Evolutionary conservation across 2,329 filamentous ascomycete genomes (phyloP).

Genomic region (Alternaria atra): DNA sequence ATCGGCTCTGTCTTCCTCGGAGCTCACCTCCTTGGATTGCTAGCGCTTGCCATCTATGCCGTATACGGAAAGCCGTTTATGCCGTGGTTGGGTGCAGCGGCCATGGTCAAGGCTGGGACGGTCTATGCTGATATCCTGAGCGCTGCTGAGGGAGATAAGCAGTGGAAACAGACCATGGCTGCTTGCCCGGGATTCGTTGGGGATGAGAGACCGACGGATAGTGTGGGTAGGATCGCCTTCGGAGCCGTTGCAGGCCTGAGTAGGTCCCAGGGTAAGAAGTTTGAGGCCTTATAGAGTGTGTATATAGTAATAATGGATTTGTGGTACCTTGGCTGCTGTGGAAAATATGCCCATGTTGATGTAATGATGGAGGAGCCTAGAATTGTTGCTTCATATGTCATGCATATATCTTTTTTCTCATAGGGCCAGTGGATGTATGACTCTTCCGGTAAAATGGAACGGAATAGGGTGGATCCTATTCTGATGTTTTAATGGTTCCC

Average conservation of each 20-base stretch:
- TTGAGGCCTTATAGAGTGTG: not conserved
- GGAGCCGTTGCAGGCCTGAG: not conserved
- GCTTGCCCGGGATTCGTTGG: constrained; percentile 2
- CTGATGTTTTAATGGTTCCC: not conserved
- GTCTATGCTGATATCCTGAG: not conserved
- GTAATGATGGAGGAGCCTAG: not conserved
- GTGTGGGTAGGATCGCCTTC: not conserved
- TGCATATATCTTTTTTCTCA: not conserved
- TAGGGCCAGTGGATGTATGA: not conserved
- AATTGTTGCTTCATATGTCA: not conserved
- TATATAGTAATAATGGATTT: not conserved
- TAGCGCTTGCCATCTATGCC: not conserved
- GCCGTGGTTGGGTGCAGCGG: constrained; percentile 1
- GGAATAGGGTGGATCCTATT: not conserved
- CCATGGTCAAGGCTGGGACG: not conserved
- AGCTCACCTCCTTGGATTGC: not conserved
- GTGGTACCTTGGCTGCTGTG: not conserved
- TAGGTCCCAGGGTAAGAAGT: not conserved
- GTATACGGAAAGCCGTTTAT: not conserved
- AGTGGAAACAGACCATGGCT: not conserved
- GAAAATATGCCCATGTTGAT: not conserved
- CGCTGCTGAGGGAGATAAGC: not conserved
- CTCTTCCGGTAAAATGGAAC: not conserved
- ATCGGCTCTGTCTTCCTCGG: constrained; percentile 1
- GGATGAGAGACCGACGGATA: not conserved